Conservation (phyloP, 805 yeast genomes). For the Candida sakaeoensis region DNA sequence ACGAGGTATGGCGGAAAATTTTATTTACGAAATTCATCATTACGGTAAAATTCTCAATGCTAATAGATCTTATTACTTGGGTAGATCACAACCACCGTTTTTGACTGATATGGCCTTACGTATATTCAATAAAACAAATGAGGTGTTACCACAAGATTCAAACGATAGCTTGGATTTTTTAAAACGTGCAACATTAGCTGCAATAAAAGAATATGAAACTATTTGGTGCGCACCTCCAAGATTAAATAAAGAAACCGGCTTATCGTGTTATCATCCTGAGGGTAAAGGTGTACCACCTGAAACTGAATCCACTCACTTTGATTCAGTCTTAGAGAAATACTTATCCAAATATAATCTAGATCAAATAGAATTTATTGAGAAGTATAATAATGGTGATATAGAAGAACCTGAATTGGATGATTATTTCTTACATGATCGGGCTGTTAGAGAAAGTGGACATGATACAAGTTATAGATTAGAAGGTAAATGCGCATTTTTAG, state of each 20-base stretch:
- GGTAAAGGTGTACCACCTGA: conserved; percentile 97
- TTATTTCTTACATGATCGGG: conserved; percentile 87
- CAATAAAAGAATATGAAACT: conserved; percentile 77
- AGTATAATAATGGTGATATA: conserved; percentile 64
- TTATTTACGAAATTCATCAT: conserved; percentile 81
- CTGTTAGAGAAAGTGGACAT: conserved; percentile 94
- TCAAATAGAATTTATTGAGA: conserved; percentile 58
- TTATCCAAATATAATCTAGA: conserved; percentile 55
- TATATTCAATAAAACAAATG: conserved; percentile 58
- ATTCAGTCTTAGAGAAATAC: conserved; percentile 63
- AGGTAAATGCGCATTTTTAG: conserved; percentile 83
- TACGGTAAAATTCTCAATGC: conserved; percentile 95
- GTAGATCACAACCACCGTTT: conserved; percentile 96
- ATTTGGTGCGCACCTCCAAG: conserved; percentile 83
- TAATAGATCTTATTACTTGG: conserved; percentile 83
- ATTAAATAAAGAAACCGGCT: conserved; percentile 65
- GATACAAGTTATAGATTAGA: conserved; percentile 90
- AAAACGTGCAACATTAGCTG: conserved; percentile 63
- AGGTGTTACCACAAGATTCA: conserved; percentile 32
- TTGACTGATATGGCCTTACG: conserved; percentile 85
- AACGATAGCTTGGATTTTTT: conserved; percentile 55
- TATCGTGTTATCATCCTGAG: conserved; percentile 86
- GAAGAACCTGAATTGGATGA: conserved; percentile 81
- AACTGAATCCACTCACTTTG: conserved; percentile 87
- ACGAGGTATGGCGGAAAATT: conserved; percentile 87